Conservation (phyloP, 768 basidiomycete genomes). For the Lactarius indigo region DNA sequence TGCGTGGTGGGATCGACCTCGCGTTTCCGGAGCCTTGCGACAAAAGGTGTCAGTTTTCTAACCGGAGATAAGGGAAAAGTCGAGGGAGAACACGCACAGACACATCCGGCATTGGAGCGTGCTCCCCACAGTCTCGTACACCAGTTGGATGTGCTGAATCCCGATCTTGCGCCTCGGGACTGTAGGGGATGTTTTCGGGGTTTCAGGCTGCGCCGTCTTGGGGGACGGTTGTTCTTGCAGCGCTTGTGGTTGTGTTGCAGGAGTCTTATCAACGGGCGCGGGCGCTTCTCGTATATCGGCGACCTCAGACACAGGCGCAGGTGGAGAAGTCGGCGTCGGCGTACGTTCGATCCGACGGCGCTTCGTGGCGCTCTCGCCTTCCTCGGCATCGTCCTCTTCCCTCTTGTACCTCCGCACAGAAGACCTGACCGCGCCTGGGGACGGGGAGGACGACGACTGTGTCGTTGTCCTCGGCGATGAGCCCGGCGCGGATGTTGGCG, state of each 20-base stretch:
- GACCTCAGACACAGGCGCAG: not conserved
- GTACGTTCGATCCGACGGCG: conserved; percentile 10
- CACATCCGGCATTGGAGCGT: conserved; percentile 23
- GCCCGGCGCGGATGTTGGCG: not conserved
- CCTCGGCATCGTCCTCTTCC: conserved; percentile 1
- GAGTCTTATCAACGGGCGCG: not conserved
- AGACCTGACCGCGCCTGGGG: not conserved
- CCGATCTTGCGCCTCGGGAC: conserved; percentile 13
- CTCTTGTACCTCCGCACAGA: conserved; percentile 7
- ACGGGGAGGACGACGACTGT: not conserved
- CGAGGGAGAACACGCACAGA: conserved; percentile 3
- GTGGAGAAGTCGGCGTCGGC: not conserved
- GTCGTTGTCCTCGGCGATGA: not conserved
- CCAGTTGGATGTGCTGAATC: conserved; percentile 22
- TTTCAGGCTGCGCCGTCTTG: not conserved
- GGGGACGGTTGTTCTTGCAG: not conserved
- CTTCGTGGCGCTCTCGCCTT: conserved; percentile 3
- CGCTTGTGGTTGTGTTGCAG: not conserved
- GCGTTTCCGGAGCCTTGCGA: conserved; percentile 15
- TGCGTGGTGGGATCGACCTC: conserved; percentile 11
- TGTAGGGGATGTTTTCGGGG: not conserved
- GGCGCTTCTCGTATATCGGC: not conserved
- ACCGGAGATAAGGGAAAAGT: no score
- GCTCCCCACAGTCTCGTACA: conserved; percentile 11
- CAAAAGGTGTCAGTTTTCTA: not conserved